Evolutionary conservation across 148 eudicot genomes (phyloP).

Genomic region (Spergularia marina): DNA sequence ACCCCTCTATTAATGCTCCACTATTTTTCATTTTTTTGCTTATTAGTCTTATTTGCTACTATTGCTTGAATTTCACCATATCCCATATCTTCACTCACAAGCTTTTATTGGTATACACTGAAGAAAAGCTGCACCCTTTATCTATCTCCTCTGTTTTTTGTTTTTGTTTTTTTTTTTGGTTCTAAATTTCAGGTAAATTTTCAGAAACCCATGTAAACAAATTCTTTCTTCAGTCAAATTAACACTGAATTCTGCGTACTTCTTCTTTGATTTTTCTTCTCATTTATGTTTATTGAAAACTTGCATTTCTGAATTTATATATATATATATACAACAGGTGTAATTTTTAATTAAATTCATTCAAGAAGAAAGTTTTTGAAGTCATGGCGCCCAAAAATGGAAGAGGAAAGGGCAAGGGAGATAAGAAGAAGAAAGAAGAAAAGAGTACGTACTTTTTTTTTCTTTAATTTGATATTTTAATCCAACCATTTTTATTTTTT

Average conservation of each 20-base stretch:
- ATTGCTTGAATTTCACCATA: constrained; percentile 4
- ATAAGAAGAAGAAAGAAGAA: constrained; percentile 98
- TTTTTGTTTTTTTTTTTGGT: not conserved
- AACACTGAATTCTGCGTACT: constrained; percentile 6
- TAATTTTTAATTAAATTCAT: not conserved
- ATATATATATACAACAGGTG: constrained; percentile 8
- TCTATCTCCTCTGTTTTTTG: not conserved
- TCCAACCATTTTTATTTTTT: not conserved
- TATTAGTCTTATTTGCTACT: not conserved
- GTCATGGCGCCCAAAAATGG: constrained; percentile 94
- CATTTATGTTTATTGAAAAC: not conserved
- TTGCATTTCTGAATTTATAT: not conserved
- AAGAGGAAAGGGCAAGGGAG: constrained; percentile 86
- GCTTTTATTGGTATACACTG: constrained; percentile 14
- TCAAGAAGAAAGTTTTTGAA: not conserved
- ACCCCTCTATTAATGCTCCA: not conserved
- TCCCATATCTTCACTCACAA: not conserved
- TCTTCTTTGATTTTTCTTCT: not conserved
- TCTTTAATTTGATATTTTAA: not conserved
- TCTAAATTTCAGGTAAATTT: constrained; percentile 11
- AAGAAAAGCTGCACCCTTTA: constrained; percentile 2
- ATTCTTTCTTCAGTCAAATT: not conserved
- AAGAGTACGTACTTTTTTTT: constrained; percentile 66
- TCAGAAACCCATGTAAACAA: not conserved
- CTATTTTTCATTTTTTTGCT: constrained; percentile 5